phyloP scores from a whole-genome alignment of 2,329 filamentous ascomycete genomes.

The Penicillium sp. region DNA sequence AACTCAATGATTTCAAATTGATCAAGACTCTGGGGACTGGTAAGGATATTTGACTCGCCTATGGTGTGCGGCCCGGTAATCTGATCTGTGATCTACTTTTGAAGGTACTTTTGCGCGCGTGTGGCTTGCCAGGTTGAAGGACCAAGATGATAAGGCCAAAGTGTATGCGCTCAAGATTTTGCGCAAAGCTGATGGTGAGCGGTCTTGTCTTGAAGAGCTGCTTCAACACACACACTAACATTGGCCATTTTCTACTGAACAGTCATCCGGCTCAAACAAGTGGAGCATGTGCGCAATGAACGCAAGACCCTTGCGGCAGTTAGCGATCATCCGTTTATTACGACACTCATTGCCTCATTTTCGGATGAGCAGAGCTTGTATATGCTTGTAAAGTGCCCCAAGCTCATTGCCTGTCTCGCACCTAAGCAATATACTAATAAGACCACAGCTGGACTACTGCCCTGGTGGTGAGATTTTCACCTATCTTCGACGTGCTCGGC shows the following conservation, averaged over 20 bases:
- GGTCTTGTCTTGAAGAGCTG: slow-evolving; percentile 3
- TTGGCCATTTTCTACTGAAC: slow-evolving; percentile 1
- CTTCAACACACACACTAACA: slow-evolving; percentile 5
- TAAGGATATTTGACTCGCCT: slow-evolving; percentile 22
- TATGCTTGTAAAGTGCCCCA: slow-evolving; percentile 41
- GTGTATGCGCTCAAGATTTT: slow-evolving; percentile 48
- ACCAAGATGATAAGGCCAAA: slow-evolving; percentile 33
- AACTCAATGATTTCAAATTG: slow-evolving; percentile 43
- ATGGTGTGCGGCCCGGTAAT: not conserved
- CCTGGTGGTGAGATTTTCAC: slow-evolving; percentile 63
- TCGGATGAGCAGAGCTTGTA: slow-evolving; percentile 56
- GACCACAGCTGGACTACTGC: slow-evolving; percentile 56
- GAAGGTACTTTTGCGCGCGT: slow-evolving; percentile 50
- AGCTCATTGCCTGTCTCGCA: not conserved
- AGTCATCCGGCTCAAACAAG: slow-evolving; percentile 59
- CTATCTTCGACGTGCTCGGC: slow-evolving; percentile 56
- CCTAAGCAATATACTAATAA: slow-evolving; percentile 15
- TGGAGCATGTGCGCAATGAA: slow-evolving; percentile 64
- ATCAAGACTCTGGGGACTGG: slow-evolving; percentile 48
- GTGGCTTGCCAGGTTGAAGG: slow-evolving; percentile 44
- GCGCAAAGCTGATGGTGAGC: slow-evolving; percentile 46
- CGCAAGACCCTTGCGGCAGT: slow-evolving; percentile 58
- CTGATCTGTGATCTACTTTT: slow-evolving; percentile 6
- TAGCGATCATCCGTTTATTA: slow-evolving; percentile 61
- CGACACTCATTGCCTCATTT: slow-evolving; percentile 59